A percentile compares a stretch with the other conserved stretches of the same genome.
phyloP scores from a whole-genome alignment of 257 asterid genomes.

The Rhazya stricta region DNA sequence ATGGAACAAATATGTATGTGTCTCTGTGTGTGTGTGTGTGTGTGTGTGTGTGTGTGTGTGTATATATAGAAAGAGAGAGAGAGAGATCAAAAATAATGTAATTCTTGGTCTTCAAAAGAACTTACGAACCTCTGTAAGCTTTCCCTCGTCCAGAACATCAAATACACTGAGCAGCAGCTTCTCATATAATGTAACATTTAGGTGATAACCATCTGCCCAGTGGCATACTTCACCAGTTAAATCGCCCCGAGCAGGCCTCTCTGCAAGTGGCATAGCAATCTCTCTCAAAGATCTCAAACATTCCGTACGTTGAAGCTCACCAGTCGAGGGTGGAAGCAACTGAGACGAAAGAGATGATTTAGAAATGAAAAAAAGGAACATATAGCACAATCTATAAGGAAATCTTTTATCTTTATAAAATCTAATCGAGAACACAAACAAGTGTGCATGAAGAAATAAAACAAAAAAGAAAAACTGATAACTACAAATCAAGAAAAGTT shows the following conservation, averaged over 20 bases:
- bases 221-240: conserved; percentile 98
- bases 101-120: background rate
- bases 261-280: conserved; percentile 76
- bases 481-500: background rate
- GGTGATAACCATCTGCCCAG: conserved; percentile 98
- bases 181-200: conserved; percentile 88
- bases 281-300: conserved; percentile 85
- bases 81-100: background rate
- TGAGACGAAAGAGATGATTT: conserved; percentile 30
- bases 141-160: conserved; percentile 97
- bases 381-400: background rate
- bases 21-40: too few relatives aligned
- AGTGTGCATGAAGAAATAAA: background rate
- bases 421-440: background rate
- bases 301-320: conserved; percentile 86
- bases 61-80: too few relatives aligned
- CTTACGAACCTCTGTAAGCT: conserved; percentile 85
- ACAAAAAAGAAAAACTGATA: background rate
- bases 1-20: too few relatives aligned
- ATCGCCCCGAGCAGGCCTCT: conserved; percentile 98
- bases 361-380: conserved; percentile 11
- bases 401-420: background rate
- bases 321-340: conserved; percentile 84
- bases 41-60: too few relatives aligned
- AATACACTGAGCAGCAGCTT: conserved; percentile 84